These are phyloP conservation scores for Rhipidocladum racemiflorum DNA, from an alignment of 176 grass and related monocot species.

Conservation along the genomic window DNA sequence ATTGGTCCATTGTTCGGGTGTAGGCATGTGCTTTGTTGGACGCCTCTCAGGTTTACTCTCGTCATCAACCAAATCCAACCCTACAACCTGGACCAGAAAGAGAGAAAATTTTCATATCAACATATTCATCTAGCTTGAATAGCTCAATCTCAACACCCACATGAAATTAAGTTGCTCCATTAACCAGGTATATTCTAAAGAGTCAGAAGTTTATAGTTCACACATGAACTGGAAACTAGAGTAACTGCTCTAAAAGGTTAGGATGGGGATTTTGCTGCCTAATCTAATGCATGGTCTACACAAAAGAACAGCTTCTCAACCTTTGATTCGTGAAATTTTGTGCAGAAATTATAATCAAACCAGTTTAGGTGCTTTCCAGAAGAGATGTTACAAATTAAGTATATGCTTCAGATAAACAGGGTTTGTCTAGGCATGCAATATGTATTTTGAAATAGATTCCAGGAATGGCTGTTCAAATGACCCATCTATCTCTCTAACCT, in stretches of 20 bases:
- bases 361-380: background rate
- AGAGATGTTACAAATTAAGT: background rate
- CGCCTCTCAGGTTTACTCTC: constrained; percentile 98
- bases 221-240: background rate
- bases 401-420: background rate
- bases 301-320: background rate
- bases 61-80: constrained; percentile 98
- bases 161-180: constrained; percentile 9
- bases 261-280: background rate
- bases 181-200: background rate
- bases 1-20: constrained; percentile 93
- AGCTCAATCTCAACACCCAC: constrained; percentile 9
- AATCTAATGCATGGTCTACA: background rate
- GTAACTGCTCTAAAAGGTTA: background rate
- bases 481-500: background rate
- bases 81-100: constrained; percentile 57
- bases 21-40: constrained; percentile 99
- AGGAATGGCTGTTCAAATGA: background rate
- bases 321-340: background rate
- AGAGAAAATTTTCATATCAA: background rate
- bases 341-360: background rate
- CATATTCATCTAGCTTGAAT: background rate
- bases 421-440: background rate
- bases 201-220: constrained; percentile 12
- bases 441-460: background rate